phyloP scores from a whole-genome alignment of 1,284 basidiomycete species.

The Schizophyllum amplum region DNA sequence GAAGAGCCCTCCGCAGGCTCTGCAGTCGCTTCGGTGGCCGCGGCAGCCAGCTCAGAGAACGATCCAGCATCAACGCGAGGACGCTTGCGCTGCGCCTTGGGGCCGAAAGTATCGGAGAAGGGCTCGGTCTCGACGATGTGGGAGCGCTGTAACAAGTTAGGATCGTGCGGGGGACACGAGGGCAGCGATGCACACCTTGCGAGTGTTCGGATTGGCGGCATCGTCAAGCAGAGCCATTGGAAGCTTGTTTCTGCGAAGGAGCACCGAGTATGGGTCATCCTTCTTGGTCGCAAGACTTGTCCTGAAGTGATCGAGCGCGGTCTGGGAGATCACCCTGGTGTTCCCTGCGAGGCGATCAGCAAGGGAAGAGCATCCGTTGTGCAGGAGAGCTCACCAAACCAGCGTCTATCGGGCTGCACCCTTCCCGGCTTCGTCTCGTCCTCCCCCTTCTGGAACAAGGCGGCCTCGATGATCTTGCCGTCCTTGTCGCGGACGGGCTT shows the following conservation, averaged over 20 bases:
- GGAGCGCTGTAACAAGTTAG: constrained; percentile 47
- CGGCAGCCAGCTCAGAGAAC: constrained; percentile 67
- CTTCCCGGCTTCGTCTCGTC: constrained; percentile 81
- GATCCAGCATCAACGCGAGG: constrained; percentile 78
- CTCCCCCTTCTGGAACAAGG: constrained; percentile 89
- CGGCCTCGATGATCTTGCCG: constrained; percentile 86
- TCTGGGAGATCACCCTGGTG: constrained; percentile 96
- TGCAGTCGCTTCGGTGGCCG: constrained; percentile 51
- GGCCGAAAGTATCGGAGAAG: constrained; percentile 87
- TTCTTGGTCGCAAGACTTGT: constrained; percentile 78
- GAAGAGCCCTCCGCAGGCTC: constrained; percentile 35
- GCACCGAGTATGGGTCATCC: constrained; percentile 90
- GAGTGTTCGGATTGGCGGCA: constrained; percentile 66
- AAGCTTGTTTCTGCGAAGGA: constrained; percentile 86
- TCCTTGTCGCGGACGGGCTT: constrained; percentile 84
- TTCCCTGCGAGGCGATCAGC: constrained; percentile 53
- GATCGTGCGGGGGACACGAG: not conserved
- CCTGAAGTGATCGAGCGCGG: constrained; percentile 89
- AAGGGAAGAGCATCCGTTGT: constrained; percentile 7
- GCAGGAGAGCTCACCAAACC: constrained; percentile 72
- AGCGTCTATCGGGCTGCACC: constrained; percentile 87
- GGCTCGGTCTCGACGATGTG: constrained; percentile 94
- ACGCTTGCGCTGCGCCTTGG: constrained; percentile 87
- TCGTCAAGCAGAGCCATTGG: constrained; percentile 92
- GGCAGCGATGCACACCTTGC: constrained; percentile 50